phyloP scores from a whole-genome alignment of 176 grass and related monocot species.

The Alopecurus myosuroides region DNA sequence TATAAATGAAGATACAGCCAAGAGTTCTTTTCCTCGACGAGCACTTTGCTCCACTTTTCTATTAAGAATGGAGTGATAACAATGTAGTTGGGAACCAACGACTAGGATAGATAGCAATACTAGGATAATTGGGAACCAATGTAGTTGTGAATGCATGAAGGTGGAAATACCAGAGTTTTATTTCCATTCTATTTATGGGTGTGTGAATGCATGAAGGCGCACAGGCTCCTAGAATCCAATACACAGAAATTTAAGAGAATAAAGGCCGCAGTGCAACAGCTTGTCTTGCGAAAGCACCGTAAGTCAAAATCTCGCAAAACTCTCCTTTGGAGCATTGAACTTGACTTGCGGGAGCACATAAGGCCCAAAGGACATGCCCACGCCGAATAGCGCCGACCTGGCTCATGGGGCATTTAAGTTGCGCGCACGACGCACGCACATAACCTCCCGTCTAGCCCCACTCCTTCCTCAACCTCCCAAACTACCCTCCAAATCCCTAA shows the following conservation, averaged over 20 bases:
- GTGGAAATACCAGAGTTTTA: neutral
- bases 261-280: neutral
- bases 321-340: neutral
- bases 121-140: neutral
- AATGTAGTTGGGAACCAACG: neutral
- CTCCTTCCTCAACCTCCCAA: too few species aligned
- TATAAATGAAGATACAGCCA: neutral
- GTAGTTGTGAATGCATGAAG: neutral
- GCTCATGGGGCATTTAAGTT: too few species aligned
- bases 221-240: conserved; percentile 3
- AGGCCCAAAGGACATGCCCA: too few species aligned
- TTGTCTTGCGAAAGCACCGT: neutral
- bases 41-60: neutral
- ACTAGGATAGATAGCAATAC: neutral
- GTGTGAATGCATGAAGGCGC: neutral
- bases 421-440: too few species aligned
- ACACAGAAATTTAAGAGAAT: neutral
- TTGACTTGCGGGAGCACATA: neutral
- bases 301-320: neutral
- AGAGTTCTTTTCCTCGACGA: neutral
- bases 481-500: too few species aligned
- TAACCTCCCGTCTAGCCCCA: too few species aligned
- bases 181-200: neutral
- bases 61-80: neutral
- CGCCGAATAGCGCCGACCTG: too few species aligned